Evolutionary conservation across 2,329 filamentous ascomycete species (phyloP).

Genomic region (Xylariaceae sp.): DNA sequence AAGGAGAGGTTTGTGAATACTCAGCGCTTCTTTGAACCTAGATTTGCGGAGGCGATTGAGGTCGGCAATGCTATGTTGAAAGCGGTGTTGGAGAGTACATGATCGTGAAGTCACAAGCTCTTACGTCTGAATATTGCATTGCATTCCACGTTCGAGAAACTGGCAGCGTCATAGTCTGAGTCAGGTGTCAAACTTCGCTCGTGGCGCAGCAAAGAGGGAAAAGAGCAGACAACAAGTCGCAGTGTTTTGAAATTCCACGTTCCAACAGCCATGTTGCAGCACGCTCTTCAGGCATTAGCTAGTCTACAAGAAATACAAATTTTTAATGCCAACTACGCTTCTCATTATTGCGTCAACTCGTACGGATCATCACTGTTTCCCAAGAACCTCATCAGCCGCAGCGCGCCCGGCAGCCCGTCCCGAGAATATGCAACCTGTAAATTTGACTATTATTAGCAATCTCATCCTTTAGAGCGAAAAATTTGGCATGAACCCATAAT

Average conservation of each 20-base stretch:
- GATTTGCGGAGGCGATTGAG: constrained; percentile 81
- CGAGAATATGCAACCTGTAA: constrained; percentile 54
- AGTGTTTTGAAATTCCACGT: too few species aligned
- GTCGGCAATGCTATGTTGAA: constrained; percentile 97
- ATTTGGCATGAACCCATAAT: too few species aligned
- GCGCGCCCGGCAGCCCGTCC: constrained; percentile 53
- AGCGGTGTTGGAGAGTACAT: constrained; percentile 81
- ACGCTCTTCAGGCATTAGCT: too few species aligned
- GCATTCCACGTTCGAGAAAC: neutral
- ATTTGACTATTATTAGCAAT: too few species aligned
- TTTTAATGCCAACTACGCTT: neutral
- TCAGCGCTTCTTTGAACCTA: constrained; percentile 84
- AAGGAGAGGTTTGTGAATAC: constrained; percentile 86
- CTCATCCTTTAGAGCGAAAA: too few species aligned
- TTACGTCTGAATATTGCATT: too few species aligned
- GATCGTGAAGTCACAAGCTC: constrained; percentile 27
- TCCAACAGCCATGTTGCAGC: too few species aligned
- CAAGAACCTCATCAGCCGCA: constrained; percentile 45
- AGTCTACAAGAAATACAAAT: neutral
- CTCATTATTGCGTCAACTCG: too few species aligned
- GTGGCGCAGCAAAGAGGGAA: too few species aligned
- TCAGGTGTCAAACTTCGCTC: too few species aligned
- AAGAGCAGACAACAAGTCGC: too few species aligned
- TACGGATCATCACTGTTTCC: neutral
- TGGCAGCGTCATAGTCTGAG: neutral